These are phyloP conservation scores for Brassica napus DNA, from an alignment of 345 rosid species.

Conservation along the genomic window Da-Ae NC_063445.1:7575001-7575500, in stretches of 20 bases:
- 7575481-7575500: not conserved
- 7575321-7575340: constrained; percentile 23
- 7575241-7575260: constrained; percentile 1
- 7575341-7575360: constrained; percentile 27
- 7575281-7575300: not conserved
- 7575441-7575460: not conserved
- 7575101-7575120: constrained; percentile 31
- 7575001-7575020: constrained; percentile 6
- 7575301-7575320: not conserved
- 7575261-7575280: constrained; percentile 1
- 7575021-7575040: constrained; percentile 19
- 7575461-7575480: not conserved
- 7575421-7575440: not conserved
- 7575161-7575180: constrained; percentile 44
- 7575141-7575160: constrained; percentile 59
- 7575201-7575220: constrained; percentile 16
- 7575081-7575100: constrained; percentile 26
- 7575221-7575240: not conserved
- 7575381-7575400: constrained; percentile 38
- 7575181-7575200: constrained; percentile 31
- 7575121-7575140: constrained; percentile 48
- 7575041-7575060: not conserved
- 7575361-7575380: constrained; percentile 34
- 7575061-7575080: constrained; percentile 4
- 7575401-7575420: constrained; percentile 26